Conservation (phyloP, 208 protist species). For the Crithidia bombi region DNA sequence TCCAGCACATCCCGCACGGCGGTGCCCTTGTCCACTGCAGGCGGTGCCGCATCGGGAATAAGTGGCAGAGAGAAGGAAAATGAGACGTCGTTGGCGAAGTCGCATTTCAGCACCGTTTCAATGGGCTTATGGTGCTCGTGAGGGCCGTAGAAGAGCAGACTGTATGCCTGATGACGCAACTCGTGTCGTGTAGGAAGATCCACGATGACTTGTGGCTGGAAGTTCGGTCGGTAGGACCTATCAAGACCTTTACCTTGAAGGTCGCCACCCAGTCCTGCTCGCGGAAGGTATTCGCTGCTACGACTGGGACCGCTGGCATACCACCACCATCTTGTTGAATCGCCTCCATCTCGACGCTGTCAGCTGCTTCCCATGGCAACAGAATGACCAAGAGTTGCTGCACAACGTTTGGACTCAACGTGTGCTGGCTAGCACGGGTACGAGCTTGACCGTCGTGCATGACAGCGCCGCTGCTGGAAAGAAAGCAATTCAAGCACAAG, state of each 20-base stretch:
- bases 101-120: slow-evolving; percentile 28
- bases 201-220: slow-evolving; percentile 33
- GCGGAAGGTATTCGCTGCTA: slow-evolving; percentile 40
- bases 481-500: slow-evolving; percentile 55
- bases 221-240: slow-evolving; percentile 27
- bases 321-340: slow-evolving; percentile 34
- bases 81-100: slow-evolving; percentile 31
- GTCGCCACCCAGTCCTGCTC: slow-evolving; percentile 44
- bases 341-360: neutral
- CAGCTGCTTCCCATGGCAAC: neutral
- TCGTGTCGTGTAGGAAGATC: slow-evolving; percentile 7
- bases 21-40: slow-evolving; percentile 43
- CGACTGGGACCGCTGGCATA: slow-evolving; percentile 10
- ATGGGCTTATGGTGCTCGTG: slow-evolving; percentile 31
- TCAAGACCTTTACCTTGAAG: slow-evolving; percentile 22
- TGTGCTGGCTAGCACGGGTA: slow-evolving; percentile 33
- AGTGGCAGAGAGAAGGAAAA: slow-evolving; percentile 34
- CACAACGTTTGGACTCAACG: slow-evolving; percentile 31
- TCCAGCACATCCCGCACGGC: slow-evolving; percentile 40
- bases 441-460: slow-evolving; percentile 37
- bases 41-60: slow-evolving; percentile 40
- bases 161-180: neutral
- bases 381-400: slow-evolving; percentile 32
- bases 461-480: slow-evolving; percentile 58
- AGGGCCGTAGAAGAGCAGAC: slow-evolving; percentile 21